Evolutionary conservation across 148 eudicot genomes (phyloP).

Genomic region (Bassia scoparia): DNA sequence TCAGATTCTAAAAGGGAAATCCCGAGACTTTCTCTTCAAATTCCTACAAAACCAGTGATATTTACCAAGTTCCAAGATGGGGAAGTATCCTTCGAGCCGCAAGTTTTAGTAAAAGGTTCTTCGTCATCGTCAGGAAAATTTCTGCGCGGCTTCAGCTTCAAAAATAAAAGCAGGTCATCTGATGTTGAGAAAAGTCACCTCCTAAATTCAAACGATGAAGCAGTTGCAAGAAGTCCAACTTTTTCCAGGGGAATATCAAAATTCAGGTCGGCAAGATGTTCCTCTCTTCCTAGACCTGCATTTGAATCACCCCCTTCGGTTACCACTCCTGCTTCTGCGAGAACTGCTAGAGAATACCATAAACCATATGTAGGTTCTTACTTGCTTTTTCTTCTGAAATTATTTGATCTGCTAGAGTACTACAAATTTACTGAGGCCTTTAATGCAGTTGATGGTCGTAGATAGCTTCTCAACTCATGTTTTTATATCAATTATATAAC

Average conservation of each 20-base stretch:
- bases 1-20: conserved; percentile 38
- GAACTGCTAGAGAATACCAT: conserved; percentile 51
- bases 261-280: conserved; percentile 55
- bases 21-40: conserved; percentile 63
- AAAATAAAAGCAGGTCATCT: conserved; percentile 39
- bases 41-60: conserved; percentile 54
- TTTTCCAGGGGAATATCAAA: conserved; percentile 31
- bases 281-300: conserved; percentile 79
- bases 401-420: not conserved
- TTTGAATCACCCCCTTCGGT: conserved; percentile 49
- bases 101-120: conserved; percentile 32
- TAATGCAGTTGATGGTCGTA: not conserved
- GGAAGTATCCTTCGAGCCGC: conserved; percentile 42
- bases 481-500: not conserved
- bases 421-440: not conserved
- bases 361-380: conserved; percentile 49
- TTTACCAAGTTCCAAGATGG: conserved; percentile 46
- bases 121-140: conserved; percentile 53
- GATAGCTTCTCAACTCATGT: not conserved
- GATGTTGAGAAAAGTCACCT: conserved; percentile 69
- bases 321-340: conserved; percentile 65
- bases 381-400: not conserved
- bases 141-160: conserved; percentile 75
- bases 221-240: conserved; percentile 47
- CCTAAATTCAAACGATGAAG: conserved; percentile 38